Evolutionary conservation across 1,284 basidiomycete species (phyloP), one percentile per base, ranked within the genome.

Genomic region (Sporisorium reilianum): DNA sequence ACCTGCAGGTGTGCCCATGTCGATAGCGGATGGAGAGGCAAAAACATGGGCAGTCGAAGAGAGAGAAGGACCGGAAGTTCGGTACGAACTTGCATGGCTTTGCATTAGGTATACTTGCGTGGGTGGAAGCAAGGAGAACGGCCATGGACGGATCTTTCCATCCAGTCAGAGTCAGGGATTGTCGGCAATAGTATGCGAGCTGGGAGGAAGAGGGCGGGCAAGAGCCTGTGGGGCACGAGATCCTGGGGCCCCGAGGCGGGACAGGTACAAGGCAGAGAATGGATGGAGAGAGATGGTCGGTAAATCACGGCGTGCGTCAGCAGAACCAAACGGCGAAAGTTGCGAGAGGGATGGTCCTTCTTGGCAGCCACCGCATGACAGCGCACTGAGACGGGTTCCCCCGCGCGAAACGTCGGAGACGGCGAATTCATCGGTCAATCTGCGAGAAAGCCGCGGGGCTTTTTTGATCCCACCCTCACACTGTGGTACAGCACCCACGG

Each of bases 1-100:
- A 51, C 34, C 50, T 25, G 16, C 23, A 12, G 25, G 3, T 38
- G 16, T 23, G 53, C 28, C 53, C 41, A 55, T 55, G 28, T 34
- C 14, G 53, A 55, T 23, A 11, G n/a, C 38, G 38, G 41, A 9
- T 28, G 20, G 23, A 20, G 18, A 18, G 23, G 10, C 7, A 41
- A 10, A 10, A 44, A 34, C 30, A 36, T 18, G 32, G 34, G 42
- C 42, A 46, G 16, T 30, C 16, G 23, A 51, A 23, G 36, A 36
- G 50, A 26, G 34, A 11, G 14, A n/a, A 10, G 16, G 25, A 46
- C 25, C 54, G 44, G 54, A 46, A 26, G 23, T 36, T 55, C 55
- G 55, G 55, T 48, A 49, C 55, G 55, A 30, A 30, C n/a, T 6
- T 56, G 44, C 55, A 49, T 56, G n/a, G 14, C 10, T 41, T 12